Evolutionary conservation across 2,329 filamentous ascomycete genomes (phyloP).

Genomic region (Pseudovirgaria hyperparasitica): DNA sequence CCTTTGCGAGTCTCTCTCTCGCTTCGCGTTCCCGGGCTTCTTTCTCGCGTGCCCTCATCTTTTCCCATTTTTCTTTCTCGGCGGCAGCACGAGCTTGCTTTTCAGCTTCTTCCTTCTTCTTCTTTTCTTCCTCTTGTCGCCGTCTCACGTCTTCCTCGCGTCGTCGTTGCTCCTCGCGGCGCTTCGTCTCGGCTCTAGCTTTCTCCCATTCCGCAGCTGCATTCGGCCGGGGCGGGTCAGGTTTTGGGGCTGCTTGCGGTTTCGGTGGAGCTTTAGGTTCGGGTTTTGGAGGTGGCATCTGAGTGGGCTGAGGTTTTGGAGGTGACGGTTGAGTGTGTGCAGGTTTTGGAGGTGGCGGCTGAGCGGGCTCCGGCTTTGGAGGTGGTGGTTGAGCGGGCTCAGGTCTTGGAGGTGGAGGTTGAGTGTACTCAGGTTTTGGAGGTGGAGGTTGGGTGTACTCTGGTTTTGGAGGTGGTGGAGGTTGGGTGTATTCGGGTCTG

Average conservation of each 20-base stretch:
- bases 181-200: constrained; percentile 52
- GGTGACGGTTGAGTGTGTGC: constrained; percentile 3
- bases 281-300: constrained; percentile 8
- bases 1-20: constrained; percentile 24
- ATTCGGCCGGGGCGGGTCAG: constrained; percentile 7
- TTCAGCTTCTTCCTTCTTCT: constrained; percentile 36
- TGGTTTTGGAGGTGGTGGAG: constrained; percentile 11
- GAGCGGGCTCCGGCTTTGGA: constrained; percentile 7
- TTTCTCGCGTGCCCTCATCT: constrained; percentile 33
- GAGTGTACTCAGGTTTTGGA: constrained; percentile 6
- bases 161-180: constrained; percentile 31
- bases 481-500: constrained; percentile 15
- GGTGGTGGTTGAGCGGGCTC: constrained; percentile 1
- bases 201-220: constrained; percentile 46
- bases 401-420: constrained; percentile 2
- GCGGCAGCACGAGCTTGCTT: constrained; percentile 31
- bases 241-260: constrained; percentile 8
- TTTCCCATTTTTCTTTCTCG: constrained; percentile 40
- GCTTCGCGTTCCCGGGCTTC: constrained; percentile 34
- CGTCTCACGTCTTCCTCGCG: constrained; percentile 20
- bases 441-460: constrained; percentile 16
- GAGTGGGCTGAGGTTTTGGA: constrained; percentile 9
- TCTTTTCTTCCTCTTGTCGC: constrained; percentile 24
- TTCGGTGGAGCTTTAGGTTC: constrained; percentile 1
- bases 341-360: constrained; percentile 1